Evolutionary conservation across 1,139 yeast species (phyloP), one percentile per base, ranked within the genome.

Genomic region (Pichia sp.): DNA sequence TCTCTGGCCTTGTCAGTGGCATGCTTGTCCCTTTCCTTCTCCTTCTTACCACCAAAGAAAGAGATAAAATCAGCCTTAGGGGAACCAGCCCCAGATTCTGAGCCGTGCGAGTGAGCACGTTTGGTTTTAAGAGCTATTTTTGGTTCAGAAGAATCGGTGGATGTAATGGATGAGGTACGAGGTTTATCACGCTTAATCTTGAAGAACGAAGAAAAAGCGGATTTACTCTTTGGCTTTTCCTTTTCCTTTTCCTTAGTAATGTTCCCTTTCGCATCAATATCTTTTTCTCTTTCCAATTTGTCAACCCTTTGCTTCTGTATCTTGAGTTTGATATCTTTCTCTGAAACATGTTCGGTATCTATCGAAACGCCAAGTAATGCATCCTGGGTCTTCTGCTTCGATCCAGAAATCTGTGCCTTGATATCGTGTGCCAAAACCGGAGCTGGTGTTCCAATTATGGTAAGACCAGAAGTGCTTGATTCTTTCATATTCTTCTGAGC

Each of bases 201-300:
- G 24, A 45, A 45, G 27, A 45, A 45, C 12, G 46, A 42, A 2
- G 47, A 31, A 14, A 45, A 45, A 4, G 48, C 34, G 15, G 44
- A 28, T 33, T 45, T 45, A 13, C 31, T 13, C 25, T 43, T 43
- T 2, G 23, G 18, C 23, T 41, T 40, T 7, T 21, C 25, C 13
- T 35, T 24, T 9, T 33, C 30, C 18, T 30, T 33, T 19, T 35
- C 38, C 24, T 29, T 32, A n/a, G n/a, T n/a, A n/a, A n/a, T n/a
- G n/a, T n/a, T n/a, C n/a, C n/a, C n/a, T n/a, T n/a, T n/a, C n/a
- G n/a, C n/a, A n/a, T n/a, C n/a, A n/a, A n/a, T n/a, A 16, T 35
- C 38, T 27, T 29, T 32, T 16, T 15, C 22, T 6, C 13, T 24
- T 3, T 37, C 27, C 7, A 16, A n/a, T n/a, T n/a, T n/a, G n/a